These are phyloP conservation scores for Penicillium sp. DNA, from an alignment of 2,329 filamentous ascomycete species.

Conservation along the genomic window DNA sequence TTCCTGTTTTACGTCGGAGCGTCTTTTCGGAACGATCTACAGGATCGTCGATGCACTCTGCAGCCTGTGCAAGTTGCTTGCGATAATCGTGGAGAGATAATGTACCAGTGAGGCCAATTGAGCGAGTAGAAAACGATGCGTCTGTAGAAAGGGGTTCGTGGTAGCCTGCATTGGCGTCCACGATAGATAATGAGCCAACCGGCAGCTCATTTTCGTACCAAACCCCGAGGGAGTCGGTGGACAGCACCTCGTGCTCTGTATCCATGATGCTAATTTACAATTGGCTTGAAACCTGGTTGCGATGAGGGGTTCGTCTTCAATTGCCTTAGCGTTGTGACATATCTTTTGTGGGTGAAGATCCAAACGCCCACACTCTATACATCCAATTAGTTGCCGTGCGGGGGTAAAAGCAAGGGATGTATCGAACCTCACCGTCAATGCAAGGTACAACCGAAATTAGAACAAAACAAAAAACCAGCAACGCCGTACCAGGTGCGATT, in stretches of 20 bases:
- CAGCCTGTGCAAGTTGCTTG: constrained; percentile 31
- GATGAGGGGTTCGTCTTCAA: constrained; percentile 12
- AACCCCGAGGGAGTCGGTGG: constrained; percentile 5
- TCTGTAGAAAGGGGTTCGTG: constrained; percentile 18
- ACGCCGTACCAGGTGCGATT: background rate
- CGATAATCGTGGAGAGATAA: constrained; percentile 40
- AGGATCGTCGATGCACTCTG: constrained; percentile 24
- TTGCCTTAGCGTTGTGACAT: constrained; percentile 23
- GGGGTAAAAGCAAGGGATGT: constrained; percentile 12
- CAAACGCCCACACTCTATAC: constrained; percentile 15
- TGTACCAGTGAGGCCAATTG: constrained; percentile 21
- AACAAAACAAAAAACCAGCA: background rate
- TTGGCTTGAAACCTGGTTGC: constrained; percentile 2
- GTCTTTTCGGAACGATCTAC: constrained; percentile 29
- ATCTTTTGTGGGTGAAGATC: constrained; percentile 17
- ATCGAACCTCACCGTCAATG: constrained; percentile 11
- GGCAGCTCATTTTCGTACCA: constrained; percentile 17
- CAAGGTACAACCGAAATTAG: constrained; percentile 13
- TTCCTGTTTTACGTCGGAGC: constrained; percentile 36
- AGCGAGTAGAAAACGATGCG: constrained; percentile 21
- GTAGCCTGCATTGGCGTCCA: constrained; percentile 20
- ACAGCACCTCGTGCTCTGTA: constrained; percentile 4
- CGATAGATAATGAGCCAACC: constrained; percentile 19
- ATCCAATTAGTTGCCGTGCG: constrained; percentile 15
- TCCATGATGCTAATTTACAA: constrained; percentile 7